phyloP scores from a whole-genome alignment of 805 yeast genomes.

The Metschnikowia lachancei region DNA sequence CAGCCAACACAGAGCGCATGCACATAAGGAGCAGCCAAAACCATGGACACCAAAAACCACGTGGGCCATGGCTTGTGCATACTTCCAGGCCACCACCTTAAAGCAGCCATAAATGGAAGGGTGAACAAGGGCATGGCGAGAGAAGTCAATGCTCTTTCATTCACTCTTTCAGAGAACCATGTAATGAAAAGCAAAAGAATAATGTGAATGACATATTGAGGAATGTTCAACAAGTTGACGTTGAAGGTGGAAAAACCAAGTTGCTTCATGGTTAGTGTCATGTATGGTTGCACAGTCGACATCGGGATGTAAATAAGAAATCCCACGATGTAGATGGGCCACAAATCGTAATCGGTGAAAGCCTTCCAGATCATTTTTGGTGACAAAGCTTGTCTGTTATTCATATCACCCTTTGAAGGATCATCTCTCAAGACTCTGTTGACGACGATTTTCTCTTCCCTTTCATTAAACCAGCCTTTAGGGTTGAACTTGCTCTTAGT shows the following conservation, averaged over 20 bases:
- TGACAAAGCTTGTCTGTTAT: conserved; percentile 54
- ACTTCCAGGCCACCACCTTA: conserved; percentile 43
- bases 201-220: conserved; percentile 37
- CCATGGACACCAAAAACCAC: conserved; percentile 35
- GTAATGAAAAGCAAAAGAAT: conserved; percentile 20
- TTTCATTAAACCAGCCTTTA: conserved; percentile 49
- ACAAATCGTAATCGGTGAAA: conserved; percentile 48
- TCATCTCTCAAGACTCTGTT: conserved; percentile 61
- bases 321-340: conserved; percentile 55
- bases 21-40: conserved; percentile 46
- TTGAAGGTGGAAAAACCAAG: conserved; percentile 54
- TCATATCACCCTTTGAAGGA: conserved; percentile 61
- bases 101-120: conserved; percentile 31
- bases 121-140: conserved; percentile 26
- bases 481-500: conserved; percentile 49
- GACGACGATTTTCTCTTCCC: conserved; percentile 57
- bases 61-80: conserved; percentile 43
- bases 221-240: conserved; percentile 53
- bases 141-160: conserved; percentile 25
- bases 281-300: conserved; percentile 30
- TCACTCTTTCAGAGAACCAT: conserved; percentile 25
- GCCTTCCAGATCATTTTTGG: conserved; percentile 39
- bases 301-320: conserved; percentile 29
- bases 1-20: conserved; percentile 58
- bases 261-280: conserved; percentile 46